phyloP scores from a whole-genome alignment of 208 protist species.

The Phytomonas francai region DNA sequence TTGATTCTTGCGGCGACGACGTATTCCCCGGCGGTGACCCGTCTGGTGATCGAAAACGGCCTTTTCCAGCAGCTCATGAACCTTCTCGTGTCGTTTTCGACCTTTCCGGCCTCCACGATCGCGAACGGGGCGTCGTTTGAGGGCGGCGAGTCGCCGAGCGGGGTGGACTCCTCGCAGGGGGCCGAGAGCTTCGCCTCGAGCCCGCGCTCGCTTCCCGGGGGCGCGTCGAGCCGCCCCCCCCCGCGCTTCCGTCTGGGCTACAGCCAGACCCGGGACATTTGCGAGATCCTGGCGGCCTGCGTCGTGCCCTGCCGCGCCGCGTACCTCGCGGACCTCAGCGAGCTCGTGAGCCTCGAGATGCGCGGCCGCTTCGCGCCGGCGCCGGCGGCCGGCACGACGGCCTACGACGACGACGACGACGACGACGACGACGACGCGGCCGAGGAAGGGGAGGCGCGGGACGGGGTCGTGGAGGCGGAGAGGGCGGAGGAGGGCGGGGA shows the following conservation, averaged over 20 bases:
- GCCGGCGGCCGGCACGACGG: background rate
- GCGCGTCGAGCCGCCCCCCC: background rate
- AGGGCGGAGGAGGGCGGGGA: background rate
- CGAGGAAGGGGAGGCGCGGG: constrained; percentile 18
- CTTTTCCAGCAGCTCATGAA: constrained; percentile 23
- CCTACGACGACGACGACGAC: constrained; percentile 13
- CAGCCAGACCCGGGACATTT: constrained; percentile 39
- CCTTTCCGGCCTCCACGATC: background rate
- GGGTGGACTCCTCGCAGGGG: constrained; percentile 3
- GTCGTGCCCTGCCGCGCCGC: constrained; percentile 30
- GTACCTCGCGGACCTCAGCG: constrained; percentile 26
- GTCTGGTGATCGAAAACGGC: constrained; percentile 29
- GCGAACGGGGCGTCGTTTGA: background rate
- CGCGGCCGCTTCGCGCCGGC: constrained; percentile 11
- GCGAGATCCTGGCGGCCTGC: constrained; percentile 31
- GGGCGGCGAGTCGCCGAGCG: background rate
- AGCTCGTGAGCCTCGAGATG: constrained; percentile 13
- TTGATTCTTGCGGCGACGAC: constrained; percentile 42
- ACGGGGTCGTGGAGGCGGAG: constrained; percentile 22
- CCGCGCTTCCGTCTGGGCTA: constrained; percentile 19
- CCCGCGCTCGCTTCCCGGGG: too few relatives aligned
- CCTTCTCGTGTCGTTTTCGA: constrained; percentile 11
- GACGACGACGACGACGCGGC: constrained; percentile 18
- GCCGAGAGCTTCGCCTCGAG: background rate
- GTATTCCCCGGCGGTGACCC: constrained; percentile 32